A percentile compares a stretch with the other conserved stretches of the same genome.
Evolutionary conservation across 164 flowering plant genomes (phyloP).

Genomic region (Warburgia ugandensis): DNA sequence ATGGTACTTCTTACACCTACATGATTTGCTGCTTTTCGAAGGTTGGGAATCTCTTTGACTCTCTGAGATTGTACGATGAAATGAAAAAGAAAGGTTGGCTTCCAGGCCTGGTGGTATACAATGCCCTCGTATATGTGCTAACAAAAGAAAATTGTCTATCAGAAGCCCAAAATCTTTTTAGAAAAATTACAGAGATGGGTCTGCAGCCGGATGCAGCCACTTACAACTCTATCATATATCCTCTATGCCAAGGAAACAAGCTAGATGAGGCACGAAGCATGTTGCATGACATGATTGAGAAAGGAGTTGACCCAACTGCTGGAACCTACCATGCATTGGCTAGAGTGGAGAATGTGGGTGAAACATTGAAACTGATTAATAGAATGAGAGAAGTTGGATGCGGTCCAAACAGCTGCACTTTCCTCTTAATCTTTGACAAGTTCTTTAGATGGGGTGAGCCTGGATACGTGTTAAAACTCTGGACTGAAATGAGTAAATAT

Average conservation of each 20-base stretch:
- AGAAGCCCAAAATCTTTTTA: slow-evolving; percentile 63
- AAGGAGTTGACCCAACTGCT: slow-evolving; percentile 40
- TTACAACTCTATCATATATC: slow-evolving; percentile 59
- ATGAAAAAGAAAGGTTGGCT: slow-evolving; percentile 72
- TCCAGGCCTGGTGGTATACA: slow-evolving; percentile 61
- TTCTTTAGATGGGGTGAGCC: slow-evolving; percentile 45
- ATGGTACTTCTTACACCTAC: slow-evolving; percentile 57
- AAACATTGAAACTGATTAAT: slow-evolving; percentile 45
- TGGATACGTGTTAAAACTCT: slow-evolving; percentile 50
- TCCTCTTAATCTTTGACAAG: slow-evolving; percentile 43
- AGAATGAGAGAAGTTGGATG: slow-evolving; percentile 47
- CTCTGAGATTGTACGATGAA: slow-evolving; percentile 77
- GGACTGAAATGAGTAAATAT: slow-evolving; percentile 53
- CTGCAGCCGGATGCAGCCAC: slow-evolving; percentile 50
- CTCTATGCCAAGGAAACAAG: slow-evolving; percentile 64
- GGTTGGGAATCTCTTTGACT: slow-evolving; percentile 73
- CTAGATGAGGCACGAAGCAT: slow-evolving; percentile 56
- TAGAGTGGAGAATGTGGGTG: slow-evolving; percentile 32
- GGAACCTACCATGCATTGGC: slow-evolving; percentile 73
- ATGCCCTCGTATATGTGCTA: slow-evolving; percentile 66
- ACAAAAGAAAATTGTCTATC: slow-evolving; percentile 65
- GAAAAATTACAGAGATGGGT: slow-evolving; percentile 51
- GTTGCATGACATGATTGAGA: slow-evolving; percentile 44
- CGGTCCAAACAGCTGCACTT: slow-evolving; percentile 52
- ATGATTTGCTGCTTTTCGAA: slow-evolving; percentile 85